Base-by-base conservation (phyloP, 768 basidiomycete genomes). In the Podaxis rugospora region DNA sequence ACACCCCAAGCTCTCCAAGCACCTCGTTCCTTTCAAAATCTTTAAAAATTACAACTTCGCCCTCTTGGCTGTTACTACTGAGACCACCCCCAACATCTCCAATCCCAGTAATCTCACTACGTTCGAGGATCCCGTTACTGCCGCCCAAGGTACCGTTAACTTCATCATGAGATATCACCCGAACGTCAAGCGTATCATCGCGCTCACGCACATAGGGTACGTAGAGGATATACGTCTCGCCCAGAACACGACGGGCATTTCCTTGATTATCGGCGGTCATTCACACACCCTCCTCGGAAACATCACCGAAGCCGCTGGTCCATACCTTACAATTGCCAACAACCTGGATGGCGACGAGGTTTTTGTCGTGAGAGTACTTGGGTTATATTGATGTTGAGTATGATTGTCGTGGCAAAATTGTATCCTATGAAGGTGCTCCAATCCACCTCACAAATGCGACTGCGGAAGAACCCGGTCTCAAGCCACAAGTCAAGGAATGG, bases 141-240 rank as follows among this genome's bases (percentile, higher is more conserved):
- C 73, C 21, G 69, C 74, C 4, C 75, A 77, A 63, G 67, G 69
- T 27, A 76, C 76, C 14, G 74, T 78, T 9, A 70, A 75, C 42
- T 63, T 71, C 27, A 72, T 81, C 59, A 70, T 74, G 55, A 63
- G 54, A 49, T 63, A 65, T 50, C 68, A 75, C 61, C 67, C 63
- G 4, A 25, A 69, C 13, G 68, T 80, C 61, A 75, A 73, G 46
- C 71, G 78, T 7, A 73, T 81, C 42, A 70, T 80, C 39, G 78
- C 76, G 7, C 69, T 81, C 54, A 80, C 80, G 0, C 80, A 81
- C 58, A 78, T 80, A 53, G 80, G 77, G 9, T 79, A 80, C 63
- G 75, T 75, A 25, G 64, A 75, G 40, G 79, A 80, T 65, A 75
- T 78, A 57, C 68, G 71, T 27, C 68, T 80, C 35, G 80, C 79